Percentiles rank a stretch among this genome's conserved stretches.
Conservation (phyloP, 2,329 filamentous ascomycete species). For the Colletotrichum tamarilloi region DNA sequence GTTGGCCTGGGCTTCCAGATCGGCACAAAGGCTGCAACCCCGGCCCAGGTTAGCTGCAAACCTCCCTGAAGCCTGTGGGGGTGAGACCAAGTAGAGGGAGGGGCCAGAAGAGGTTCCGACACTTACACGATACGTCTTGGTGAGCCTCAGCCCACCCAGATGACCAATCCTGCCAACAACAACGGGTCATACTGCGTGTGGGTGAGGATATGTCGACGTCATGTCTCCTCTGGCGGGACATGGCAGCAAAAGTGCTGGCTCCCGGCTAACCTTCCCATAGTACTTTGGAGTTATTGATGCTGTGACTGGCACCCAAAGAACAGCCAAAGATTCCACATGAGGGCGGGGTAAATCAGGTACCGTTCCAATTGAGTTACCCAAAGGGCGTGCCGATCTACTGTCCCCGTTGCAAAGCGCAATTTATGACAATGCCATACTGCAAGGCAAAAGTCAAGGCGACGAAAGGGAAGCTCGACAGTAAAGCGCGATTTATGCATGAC, state of each 20-base stretch:
- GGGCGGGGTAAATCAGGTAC: slow-evolving; percentile 26
- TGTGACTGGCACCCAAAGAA: not conserved
- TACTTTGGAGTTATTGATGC: not conserved
- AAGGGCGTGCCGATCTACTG: slow-evolving; percentile 9
- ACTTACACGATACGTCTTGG: slow-evolving; percentile 10
- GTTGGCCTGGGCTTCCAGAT: slow-evolving; percentile 21
- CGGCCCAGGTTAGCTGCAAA: slow-evolving; percentile 18
- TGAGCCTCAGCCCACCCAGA: slow-evolving; percentile 26
- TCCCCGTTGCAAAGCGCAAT: not conserved
- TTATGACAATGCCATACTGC: slow-evolving; percentile 27
- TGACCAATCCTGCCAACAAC: slow-evolving; percentile 27
- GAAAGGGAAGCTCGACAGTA: not conserved
- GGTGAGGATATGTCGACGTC: slow-evolving; percentile 29
- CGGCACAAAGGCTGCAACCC: slow-evolving; percentile 18
- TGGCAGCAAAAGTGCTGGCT: not conserved
- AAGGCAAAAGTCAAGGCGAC: slow-evolving; percentile 21
- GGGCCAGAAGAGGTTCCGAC: slow-evolving; percentile 14
- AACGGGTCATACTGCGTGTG: slow-evolving; percentile 26
- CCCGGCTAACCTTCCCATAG: not conserved
- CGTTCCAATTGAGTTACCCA: slow-evolving; percentile 24
- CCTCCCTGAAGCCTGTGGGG: slow-evolving; percentile 22
- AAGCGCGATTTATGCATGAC: slow-evolving; percentile 32
- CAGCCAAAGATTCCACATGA: slow-evolving; percentile 7
- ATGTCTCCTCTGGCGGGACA: slow-evolving; percentile 6
- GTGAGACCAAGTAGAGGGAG: slow-evolving; percentile 7